Evolutionary conservation across 495 filamentous ascomycete genomes (phyloP).

Genomic region (Cryomyces minteri): DNA sequence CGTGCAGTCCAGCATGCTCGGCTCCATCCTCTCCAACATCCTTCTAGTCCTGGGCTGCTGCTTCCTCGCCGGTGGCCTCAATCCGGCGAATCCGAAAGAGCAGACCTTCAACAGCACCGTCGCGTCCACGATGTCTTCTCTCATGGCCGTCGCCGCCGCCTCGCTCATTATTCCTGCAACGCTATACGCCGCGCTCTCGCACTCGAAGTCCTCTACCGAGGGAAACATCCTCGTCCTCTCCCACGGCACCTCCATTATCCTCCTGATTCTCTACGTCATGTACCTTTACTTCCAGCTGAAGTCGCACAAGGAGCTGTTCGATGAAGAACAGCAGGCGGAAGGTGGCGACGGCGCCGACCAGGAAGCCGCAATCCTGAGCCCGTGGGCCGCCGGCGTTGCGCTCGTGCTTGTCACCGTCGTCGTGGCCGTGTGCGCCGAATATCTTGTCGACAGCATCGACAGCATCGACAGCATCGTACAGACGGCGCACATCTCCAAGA

Average conservation of each 20-base stretch:
- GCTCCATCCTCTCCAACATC: slow-evolving; percentile 90
- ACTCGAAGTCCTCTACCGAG: slow-evolving; percentile 25
- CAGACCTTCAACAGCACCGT: slow-evolving; percentile 73
- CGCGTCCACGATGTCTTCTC: slow-evolving; percentile 86
- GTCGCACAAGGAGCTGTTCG: slow-evolving; percentile 62
- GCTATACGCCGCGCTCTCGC: slow-evolving; percentile 40
- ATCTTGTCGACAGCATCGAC: slow-evolving; percentile 54
- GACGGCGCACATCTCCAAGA: slow-evolving; percentile 74
- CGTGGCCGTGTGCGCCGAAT: slow-evolving; percentile 87
- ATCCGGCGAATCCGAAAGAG: slow-evolving; percentile 42
- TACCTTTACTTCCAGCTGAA: slow-evolving; percentile 84
- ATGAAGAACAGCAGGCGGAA: slow-evolving; percentile 19
- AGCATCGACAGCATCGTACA: slow-evolving; percentile 81
- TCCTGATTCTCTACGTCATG: slow-evolving; percentile 72
- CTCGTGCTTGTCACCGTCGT: slow-evolving; percentile 61
- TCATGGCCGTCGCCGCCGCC: slow-evolving; percentile 83
- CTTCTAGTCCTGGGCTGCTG: slow-evolving; percentile 92
- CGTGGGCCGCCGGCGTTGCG: slow-evolving; percentile 51
- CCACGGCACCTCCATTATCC: slow-evolving; percentile 75
- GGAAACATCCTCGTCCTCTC: slow-evolving; percentile 66
- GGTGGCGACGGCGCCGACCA: slow-evolving; percentile 20
- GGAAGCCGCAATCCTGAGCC: slow-evolving; percentile 41
- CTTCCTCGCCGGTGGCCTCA: slow-evolving; percentile 75
- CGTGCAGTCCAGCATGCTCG: slow-evolving; percentile 94
- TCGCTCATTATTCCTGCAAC: slow-evolving; percentile 86